Conservation (phyloP, 306 rosid species). For the Medicago ruthenica region DNA sequence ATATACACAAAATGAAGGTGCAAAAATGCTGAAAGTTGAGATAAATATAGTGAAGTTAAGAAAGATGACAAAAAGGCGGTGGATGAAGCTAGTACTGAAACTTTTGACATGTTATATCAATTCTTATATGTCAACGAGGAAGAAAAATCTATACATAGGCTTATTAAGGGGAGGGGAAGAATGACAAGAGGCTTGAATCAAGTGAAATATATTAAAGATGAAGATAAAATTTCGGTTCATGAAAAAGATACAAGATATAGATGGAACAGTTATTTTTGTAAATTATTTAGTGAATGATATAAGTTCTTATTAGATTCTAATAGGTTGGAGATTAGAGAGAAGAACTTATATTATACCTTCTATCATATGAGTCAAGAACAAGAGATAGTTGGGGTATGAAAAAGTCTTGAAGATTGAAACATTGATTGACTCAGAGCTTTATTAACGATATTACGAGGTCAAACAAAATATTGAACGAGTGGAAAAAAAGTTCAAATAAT, state of each 20-base stretch:
- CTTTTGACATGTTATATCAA: not conserved
- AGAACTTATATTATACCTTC: no score
- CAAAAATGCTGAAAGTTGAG: not conserved
- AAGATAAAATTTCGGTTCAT: not conserved
- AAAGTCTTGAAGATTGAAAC: no score
- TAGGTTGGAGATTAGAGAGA: no score
- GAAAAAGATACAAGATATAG: not conserved
- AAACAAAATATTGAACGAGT: no score
- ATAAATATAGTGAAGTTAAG: not conserved
- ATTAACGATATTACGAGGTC: no score
- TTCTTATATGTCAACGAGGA: not conserved
- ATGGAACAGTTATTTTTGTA: not conserved
- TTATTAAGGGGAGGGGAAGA: not conserved
- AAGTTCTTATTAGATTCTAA: no score
- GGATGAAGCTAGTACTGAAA: no score
- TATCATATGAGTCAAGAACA: no score
- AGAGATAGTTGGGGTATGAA: no score
- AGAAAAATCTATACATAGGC: not conserved
- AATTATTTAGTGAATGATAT: no score
- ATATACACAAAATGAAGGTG: not conserved
- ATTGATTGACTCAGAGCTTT: no score
- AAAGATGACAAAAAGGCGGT: not conserved
- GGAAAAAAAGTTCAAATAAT: no score
- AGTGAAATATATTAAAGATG: not conserved
- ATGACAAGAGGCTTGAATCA: not conserved